phyloP scores from a whole-genome alignment of 2,329 filamentous ascomycete species.

The Sporothrix phasma region DNA sequence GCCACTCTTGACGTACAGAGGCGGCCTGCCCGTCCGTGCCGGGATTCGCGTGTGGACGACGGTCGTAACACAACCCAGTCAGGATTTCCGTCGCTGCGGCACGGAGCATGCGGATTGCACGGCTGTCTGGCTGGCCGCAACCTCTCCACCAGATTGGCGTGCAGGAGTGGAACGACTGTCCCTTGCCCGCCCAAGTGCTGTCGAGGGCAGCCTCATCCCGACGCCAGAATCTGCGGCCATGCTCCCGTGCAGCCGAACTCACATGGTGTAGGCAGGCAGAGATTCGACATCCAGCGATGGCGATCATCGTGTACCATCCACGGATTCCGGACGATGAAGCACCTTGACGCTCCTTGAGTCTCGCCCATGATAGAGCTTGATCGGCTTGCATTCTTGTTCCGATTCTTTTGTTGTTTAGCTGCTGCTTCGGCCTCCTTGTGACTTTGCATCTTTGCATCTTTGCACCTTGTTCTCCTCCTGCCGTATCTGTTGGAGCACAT shows the following conservation, averaged over 20 bases:
- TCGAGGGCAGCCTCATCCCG: slow-evolving; percentile 1
- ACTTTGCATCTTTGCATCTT: no score
- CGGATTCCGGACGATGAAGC: background rate
- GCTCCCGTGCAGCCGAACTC: background rate
- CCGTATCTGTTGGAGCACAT: no score
- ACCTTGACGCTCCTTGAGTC: background rate
- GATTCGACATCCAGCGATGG: no score
- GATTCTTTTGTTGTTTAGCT: no score
- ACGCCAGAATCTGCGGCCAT: background rate
- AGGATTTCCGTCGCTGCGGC: slow-evolving; percentile 22
- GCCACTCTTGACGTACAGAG: background rate
- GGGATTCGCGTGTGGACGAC: background rate
- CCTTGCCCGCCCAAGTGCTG: background rate
- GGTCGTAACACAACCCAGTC: background rate
- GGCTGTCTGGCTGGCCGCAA: background rate
- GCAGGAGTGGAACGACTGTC: background rate
- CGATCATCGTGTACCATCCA: background rate
- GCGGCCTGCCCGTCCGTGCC: background rate
- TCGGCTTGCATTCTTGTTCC: no score
- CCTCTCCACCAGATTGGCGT: background rate
- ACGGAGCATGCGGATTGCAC: background rate
- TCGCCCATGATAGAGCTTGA: no score
- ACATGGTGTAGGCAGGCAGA: slow-evolving; percentile 6
- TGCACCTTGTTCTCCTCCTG: no score
- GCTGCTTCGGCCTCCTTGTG: no score